Evolutionary conservation across 805 yeast species (phyloP), one percentile per base, ranked within the genome.

Genomic region (Candida pseudoglaebosa): DNA sequence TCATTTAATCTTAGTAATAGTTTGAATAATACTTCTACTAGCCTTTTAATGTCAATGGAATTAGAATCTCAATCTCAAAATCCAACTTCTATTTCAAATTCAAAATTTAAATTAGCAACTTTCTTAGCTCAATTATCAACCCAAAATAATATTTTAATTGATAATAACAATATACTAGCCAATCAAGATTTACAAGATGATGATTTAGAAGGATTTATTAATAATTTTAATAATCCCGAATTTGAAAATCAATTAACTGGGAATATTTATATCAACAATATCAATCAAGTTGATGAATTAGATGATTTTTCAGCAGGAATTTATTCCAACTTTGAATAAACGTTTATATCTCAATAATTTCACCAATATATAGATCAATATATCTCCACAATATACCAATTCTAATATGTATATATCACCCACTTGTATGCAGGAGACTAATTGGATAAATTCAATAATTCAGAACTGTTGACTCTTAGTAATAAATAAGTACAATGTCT

Each of bases 281-380:
- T 66, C 40, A 65, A 65, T 48, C 61, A 57, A 28, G 49, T 61
- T 22, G 80, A 77, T 13, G 88, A 81, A 46, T 71, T 90, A 41
- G 95, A 86, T 47, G 96, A 88, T 43, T 73, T 90, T 48, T 82
- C 95, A 62, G 97, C 97, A 4, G 74, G 88, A 48, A 90, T 90
- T 6, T 90, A 90, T 59, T 83, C 95, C 14, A 88, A 88, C 53
- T 86, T 84, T 46, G 73, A 67, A 38, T 66, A 54, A 45, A 29
- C 18, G 15, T 14, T 14, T 9, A 18, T 12, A n/a, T n/a, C n/a
- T n/a, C n/a, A n/a, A n/a, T n/a, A n/a, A n/a, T n/a, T n/a, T n/a
- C n/a, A n/a, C n/a, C n/a, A n/a, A n/a, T n/a, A n/a, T n/a, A n/a
- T n/a, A n/a, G n/a, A n/a, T n/a, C n/a, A n/a, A n/a, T n/a, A n/a